Evolutionary conservation across 768 basidiomycete genomes (phyloP).

Genomic region (Phanerodontia chrysosporium): DNA sequence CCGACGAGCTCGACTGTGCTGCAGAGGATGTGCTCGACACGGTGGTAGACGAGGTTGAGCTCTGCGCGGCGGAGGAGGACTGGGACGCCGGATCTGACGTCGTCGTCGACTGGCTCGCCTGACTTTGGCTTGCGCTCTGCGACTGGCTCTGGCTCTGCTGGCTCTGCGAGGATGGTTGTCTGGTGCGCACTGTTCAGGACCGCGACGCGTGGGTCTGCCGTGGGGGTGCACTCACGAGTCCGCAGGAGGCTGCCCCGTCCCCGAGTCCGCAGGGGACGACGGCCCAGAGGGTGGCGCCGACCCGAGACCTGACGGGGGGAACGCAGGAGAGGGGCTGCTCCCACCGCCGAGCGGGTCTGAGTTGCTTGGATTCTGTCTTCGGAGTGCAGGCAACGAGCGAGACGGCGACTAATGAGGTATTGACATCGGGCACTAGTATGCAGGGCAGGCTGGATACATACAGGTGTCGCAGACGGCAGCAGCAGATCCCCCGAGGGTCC

Average conservation of each 20-base stretch:
- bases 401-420: neutral
- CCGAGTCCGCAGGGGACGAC: neutral
- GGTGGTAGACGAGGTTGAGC: neutral
- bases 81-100: neutral
- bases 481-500: neutral
- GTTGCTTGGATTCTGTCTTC: neutral
- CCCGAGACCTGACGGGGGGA: neutral
- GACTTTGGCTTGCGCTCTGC: neutral
- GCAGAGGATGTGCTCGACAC: neutral
- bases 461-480: neutral
- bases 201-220: neutral
- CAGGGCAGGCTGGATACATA: neutral
- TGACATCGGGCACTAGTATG: neutral
- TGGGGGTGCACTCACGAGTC: neutral
- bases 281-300: neutral
- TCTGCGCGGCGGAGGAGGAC: neutral
- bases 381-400: neutral
- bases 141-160: neutral
- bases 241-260: neutral
- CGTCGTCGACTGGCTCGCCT: neutral
- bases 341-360: neutral
- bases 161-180: neutral
- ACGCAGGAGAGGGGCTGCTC: neutral
- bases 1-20: neutral
- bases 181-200: neutral